Evolutionary conservation across 2,329 filamentous ascomycete species (phyloP), one percentile per base, ranked within the genome.

Genomic region (Aspergillus persii): DNA sequence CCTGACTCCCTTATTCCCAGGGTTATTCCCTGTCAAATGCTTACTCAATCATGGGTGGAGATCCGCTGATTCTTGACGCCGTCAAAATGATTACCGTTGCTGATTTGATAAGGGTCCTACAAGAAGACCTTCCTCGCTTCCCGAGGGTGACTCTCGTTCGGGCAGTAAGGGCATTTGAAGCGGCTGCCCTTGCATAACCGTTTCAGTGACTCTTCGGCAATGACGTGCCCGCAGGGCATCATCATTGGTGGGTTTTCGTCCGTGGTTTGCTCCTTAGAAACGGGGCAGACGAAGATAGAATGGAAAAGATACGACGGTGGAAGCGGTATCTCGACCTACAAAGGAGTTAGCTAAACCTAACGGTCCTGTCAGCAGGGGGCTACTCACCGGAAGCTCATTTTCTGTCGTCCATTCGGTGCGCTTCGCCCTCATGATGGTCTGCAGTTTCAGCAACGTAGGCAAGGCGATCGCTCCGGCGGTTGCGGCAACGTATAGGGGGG

Each of bases 101-200:
- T 30, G 26, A 33, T 18, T 11, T 12, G 31, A 44, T 11, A 8
- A 8, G 23, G 29, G 31, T 46, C 8, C 75, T 77, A 92, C 50
- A 92, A 75, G 54, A 86, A 86, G 49, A 95, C 89, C 72, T 88
- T 87, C 67, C 81, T 84, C 6, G 92, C 91, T 56, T 97, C 92
- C 65, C 86, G 87, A 1, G 90, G 80, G 64, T 88, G 83, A 50
- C 91, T 92, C 76, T 98, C 94, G 31, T 80, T 86, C 0, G 95
- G 95, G 71, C 95, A 99, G 73, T 99, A 99, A 0, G 95, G 95
- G 70, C 95, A 99, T 76, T 99, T 99, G 82, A 96, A 96, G 60
- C 89, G 81, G 47, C 81, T 84, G 0, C 89, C 89, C 77, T 96
- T 96, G 56, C 88, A 88, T 47, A 98, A 82, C 70, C 87, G 88